Base-by-base conservation (phyloP, 2,329 filamentous ascomycete species). In the Helminthosporium solani region DNA sequence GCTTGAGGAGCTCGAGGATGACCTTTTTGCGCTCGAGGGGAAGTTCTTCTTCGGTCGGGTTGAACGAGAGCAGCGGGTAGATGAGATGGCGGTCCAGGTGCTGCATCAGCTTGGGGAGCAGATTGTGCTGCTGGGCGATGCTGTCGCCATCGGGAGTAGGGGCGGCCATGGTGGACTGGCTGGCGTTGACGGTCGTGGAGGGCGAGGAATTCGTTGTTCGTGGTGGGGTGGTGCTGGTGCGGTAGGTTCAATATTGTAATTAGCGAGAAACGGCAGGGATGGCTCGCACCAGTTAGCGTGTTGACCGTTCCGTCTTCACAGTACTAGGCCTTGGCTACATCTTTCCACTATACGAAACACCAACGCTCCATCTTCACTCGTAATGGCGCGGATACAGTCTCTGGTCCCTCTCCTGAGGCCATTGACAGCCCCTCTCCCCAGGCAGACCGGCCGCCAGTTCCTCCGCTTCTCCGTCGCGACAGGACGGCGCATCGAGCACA, bases 81-180 rank as follows among this genome's bases (percentile, higher is more conserved):
- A 97, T 88, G 64, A 99, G 81, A 73, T 99, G 94, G 61, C 94
- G 86, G 78, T 96, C 94, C 73, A 99, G 88, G 73, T 95, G 85
- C 60, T 85, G 85, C 70, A 96, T 87, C 67, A 99, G 79, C 75
- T 91, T 90, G 64, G 90, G 88, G 63, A 96, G 82, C 55, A 97
- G 83, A 70, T 86, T 87, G 76, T 89, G 83, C 71, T 87, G 78
- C 70, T 84, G 82, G 66, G 81, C 82, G 73, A 85, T 78, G 68
- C 82, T 70, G 51, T 46, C 67, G 59, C 56, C 56, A 42, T 61
- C 57, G 47, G 58, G 50, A 34, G 57, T 50, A 35, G 63, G 51
- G 55, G 66, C 67, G 48, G 72, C 71, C 72, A 74, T 75, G 60
- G 21, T 70, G 60, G 59, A 56, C 41, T 34, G 33, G 6, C 16